A percentile compares a stretch with the other conserved stretches of the same genome.
phyloP scores from a whole-genome alignment of 441 rosid genomes.

The Theobroma grandiflorum region DNA sequence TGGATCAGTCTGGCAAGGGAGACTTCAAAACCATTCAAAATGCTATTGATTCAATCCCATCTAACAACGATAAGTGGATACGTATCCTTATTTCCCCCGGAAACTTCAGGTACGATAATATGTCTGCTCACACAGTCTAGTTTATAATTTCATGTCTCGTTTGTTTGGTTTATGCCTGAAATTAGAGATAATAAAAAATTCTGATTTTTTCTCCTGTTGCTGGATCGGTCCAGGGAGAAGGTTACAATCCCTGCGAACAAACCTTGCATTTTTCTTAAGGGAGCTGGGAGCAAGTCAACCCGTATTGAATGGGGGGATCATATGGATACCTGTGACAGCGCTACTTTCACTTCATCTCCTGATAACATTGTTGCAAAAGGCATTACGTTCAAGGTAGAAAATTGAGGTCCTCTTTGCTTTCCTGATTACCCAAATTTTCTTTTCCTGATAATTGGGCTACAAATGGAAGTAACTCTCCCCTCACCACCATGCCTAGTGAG shows the following conservation, averaged over 20 bases:
- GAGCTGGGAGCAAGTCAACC: slow-evolving; percentile 37
- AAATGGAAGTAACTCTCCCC: too few species aligned
- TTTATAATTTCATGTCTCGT: not conserved
- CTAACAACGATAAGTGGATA: slow-evolving; percentile 31
- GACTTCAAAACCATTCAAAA: slow-evolving; percentile 46
- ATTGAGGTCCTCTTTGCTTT: not conserved
- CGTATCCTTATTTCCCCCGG: slow-evolving; percentile 37
- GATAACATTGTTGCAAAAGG: slow-evolving; percentile 42
- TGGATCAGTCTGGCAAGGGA: slow-evolving; percentile 36
- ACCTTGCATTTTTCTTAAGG: slow-evolving; percentile 49
- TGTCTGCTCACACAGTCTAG: too few species aligned
- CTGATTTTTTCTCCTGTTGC: not conserved
- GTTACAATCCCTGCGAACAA: slow-evolving; percentile 45
- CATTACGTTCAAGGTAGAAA: slow-evolving; percentile 45
- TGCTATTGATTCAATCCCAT: slow-evolving; percentile 50
- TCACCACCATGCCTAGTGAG: too few species aligned
- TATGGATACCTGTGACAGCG: slow-evolving; percentile 26
- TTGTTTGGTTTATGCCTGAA: not conserved
- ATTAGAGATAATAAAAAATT: not conserved
- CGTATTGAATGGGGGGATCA: slow-evolving; percentile 47
- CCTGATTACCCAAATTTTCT: too few species aligned
- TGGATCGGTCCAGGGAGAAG: slow-evolving; percentile 46
- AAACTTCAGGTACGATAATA: slow-evolving; percentile 28
- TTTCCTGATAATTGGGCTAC: not conserved
- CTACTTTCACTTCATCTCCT: slow-evolving; percentile 46